Evolutionary conservation across 768 basidiomycete species (phyloP).

Genomic region (Lactarius deliciosus): DNA sequence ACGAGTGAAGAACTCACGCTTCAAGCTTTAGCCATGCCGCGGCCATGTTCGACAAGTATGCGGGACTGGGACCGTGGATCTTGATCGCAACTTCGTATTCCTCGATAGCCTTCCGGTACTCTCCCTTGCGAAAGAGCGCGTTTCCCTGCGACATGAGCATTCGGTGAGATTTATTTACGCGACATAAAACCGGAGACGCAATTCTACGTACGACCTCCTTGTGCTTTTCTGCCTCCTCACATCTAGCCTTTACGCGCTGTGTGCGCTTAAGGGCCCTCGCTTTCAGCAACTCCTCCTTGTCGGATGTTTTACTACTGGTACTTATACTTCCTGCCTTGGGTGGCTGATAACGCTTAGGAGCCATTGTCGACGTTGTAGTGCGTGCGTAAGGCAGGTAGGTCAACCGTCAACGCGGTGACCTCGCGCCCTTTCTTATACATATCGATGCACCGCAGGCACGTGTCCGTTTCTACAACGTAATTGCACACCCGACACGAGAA

Average conservation of each 20-base stretch:
- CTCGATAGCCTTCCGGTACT: no score
- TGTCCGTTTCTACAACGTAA: no score
- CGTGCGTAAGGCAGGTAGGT: neutral
- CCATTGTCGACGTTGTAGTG: neutral
- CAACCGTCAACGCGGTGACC: neutral
- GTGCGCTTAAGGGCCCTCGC: constrained; percentile 6
- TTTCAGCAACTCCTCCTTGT: neutral
- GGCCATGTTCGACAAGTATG: constrained; percentile 39
- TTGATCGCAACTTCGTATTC: no score
- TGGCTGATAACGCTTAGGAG: neutral
- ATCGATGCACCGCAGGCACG: no score
- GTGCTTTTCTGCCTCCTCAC: constrained; percentile 1
- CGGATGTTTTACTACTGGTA: neutral
- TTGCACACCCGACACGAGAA: no score
- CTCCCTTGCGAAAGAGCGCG: no score
- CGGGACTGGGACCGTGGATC: no score
- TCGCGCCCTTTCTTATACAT: neutral
- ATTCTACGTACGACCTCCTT: constrained; percentile 15
- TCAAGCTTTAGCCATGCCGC: constrained; percentile 45
- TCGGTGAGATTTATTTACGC: no score
- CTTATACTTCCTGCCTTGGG: neutral
- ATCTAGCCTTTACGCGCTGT: neutral
- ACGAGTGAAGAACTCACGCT: constrained; percentile 24
- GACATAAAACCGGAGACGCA: no score
- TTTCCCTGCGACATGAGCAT: constrained; percentile 26